Conservation (phyloP, 2,329 filamentous ascomycete genomes). For the Penicillium sp. region DNA sequence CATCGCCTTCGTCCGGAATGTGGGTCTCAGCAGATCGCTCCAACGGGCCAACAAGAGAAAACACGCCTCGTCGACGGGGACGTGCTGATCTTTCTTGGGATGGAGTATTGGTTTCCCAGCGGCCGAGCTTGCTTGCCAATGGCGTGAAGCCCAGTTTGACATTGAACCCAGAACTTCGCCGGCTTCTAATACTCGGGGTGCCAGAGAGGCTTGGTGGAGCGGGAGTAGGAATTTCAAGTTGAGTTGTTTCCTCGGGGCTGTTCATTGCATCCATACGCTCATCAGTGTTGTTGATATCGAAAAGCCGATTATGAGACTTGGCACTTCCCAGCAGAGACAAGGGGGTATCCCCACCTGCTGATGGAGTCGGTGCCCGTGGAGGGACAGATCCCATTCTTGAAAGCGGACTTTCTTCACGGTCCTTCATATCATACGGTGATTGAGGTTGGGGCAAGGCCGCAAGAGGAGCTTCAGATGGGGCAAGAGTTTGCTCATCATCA, state of each 20-base stretch:
- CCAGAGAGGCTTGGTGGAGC: conserved; percentile 9
- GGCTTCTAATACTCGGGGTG: conserved; percentile 12
- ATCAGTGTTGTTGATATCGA: conserved; percentile 9
- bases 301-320: conserved; percentile 30
- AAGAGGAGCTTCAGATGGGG: conserved; percentile 16
- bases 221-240: conserved; percentile 13
- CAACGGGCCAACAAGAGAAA: conserved; percentile 35
- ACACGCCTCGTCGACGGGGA: conserved; percentile 33
- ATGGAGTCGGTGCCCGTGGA: conserved; percentile 24
- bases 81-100: conserved; percentile 34
- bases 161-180: conserved; percentile 18
- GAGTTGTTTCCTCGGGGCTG: conserved; percentile 13
- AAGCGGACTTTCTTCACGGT: conserved; percentile 17
- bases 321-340: conserved; percentile 14
- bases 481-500: conserved; percentile 21
- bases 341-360: conserved; percentile 4
- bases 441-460: conserved; percentile 12
- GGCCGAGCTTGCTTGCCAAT: conserved; percentile 60
- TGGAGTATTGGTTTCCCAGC: conserved; percentile 64
- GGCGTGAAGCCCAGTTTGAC: conserved; percentile 61
- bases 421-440: conserved; percentile 19
- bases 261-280: conserved; percentile 8
- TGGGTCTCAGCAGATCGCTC: conserved; percentile 16
- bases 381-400: conserved; percentile 12
- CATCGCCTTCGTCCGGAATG: conserved; percentile 9